These are phyloP conservation scores for Cyberlindnera lachancei DNA, from an alignment of 805 yeast species.

Conservation along the genomic window DNA sequence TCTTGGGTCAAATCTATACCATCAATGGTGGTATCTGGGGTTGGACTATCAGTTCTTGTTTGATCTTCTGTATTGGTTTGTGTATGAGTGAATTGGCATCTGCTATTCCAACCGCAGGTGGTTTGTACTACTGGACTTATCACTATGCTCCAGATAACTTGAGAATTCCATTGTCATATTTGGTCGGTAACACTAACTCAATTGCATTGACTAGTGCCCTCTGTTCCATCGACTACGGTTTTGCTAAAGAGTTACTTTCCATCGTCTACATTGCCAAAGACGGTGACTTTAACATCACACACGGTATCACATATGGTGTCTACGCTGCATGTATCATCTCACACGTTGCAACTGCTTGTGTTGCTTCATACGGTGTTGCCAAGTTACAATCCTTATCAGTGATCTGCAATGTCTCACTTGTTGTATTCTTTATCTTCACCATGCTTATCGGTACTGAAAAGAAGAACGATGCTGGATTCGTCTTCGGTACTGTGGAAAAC, in stretches of 20 bases:
- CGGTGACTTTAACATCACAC: constrained; percentile 47
- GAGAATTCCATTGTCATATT: constrained; percentile 47
- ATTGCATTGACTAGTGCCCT: constrained; percentile 60
- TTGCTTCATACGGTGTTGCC: constrained; percentile 51
- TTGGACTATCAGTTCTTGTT: constrained; percentile 53
- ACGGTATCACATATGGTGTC: constrained; percentile 53
- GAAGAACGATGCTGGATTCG: constrained; percentile 39
- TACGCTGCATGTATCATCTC: constrained; percentile 52
- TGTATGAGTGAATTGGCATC: constrained; percentile 62
- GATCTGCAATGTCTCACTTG: constrained; percentile 41
- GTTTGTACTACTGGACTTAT: constrained; percentile 62
- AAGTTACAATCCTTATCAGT: constrained; percentile 54
- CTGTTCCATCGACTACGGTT: constrained; percentile 65
- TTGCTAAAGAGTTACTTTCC: constrained; percentile 51
- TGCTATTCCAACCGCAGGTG: constrained; percentile 71
- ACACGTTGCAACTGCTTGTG: constrained; percentile 45
- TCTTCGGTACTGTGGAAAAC: constrained; percentile 46
- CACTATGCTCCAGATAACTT: constrained; percentile 52
- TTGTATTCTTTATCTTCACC: constrained; percentile 52
- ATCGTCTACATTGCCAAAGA: constrained; percentile 48
- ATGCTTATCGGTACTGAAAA: constrained; percentile 49
- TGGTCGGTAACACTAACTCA: constrained; percentile 63
- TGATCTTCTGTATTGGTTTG: constrained; percentile 47
- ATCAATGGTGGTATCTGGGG: constrained; percentile 52
- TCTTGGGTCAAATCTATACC: constrained; percentile 41